phyloP scores from a whole-genome alignment of 768 basidiomycete species.

The Lentinula lateritia region DNA sequence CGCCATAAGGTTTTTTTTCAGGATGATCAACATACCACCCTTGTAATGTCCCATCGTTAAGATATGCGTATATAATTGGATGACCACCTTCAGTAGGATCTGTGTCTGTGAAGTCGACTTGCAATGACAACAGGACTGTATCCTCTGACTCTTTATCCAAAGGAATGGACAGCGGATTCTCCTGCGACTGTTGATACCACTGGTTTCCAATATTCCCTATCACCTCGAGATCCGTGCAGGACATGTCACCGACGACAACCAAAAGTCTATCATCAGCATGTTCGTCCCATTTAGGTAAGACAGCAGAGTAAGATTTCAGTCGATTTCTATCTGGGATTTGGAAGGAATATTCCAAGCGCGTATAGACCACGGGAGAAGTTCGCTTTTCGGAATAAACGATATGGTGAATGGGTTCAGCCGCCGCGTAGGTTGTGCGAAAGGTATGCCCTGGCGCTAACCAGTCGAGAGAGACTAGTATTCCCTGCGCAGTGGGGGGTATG shows the following conservation, averaged over 20 bases:
- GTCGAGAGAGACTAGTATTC: constrained; percentile 44
- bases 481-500: constrained; percentile 52
- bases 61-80: constrained; percentile 70
- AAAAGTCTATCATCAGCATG: constrained; percentile 35
- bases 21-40: constrained; percentile 68
- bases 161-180: constrained; percentile 56
- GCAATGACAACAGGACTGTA: constrained; percentile 60
- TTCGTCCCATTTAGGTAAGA: constrained; percentile 44
- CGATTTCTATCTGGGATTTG: constrained; percentile 30
- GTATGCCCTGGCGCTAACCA: constrained; percentile 69
- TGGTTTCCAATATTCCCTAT: constrained; percentile 31
- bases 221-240: constrained; percentile 43
- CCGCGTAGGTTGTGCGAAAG: constrained; percentile 59
- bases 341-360: constrained; percentile 36
- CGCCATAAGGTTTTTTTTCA: constrained; percentile 46
- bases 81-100: constrained; percentile 19
- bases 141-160: constrained; percentile 66
- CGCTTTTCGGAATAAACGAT: constrained; percentile 39
- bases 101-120: constrained; percentile 56
- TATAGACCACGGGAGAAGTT: constrained; percentile 31
- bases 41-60: constrained; percentile 72
- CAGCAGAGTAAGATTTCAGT: constrained; percentile 29
- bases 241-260: constrained; percentile 39
- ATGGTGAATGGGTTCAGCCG: constrained; percentile 33
- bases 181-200: constrained; percentile 47